Evolutionary conservation across 2,329 filamentous ascomycete genomes (phyloP).

Genomic region (Epichloe sylvatica): DNA sequence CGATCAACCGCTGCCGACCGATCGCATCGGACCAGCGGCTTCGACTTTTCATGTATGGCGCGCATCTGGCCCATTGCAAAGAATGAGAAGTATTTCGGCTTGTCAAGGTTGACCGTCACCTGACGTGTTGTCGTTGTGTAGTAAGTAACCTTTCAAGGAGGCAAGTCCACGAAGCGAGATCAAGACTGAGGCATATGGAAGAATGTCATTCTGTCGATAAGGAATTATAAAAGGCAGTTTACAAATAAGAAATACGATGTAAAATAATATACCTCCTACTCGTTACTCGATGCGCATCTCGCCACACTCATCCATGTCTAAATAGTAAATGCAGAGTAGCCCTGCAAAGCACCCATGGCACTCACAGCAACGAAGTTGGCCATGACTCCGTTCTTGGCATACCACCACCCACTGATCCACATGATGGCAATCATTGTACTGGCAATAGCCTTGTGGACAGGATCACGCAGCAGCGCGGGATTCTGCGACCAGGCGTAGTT

Average conservation of each 20-base stretch:
- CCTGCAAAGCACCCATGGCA: constrained; percentile 7
- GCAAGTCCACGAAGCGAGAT: constrained; percentile 11
- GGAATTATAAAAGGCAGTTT: no score
- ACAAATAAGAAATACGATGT: no score
- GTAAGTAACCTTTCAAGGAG: constrained; percentile 17
- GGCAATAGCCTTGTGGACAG: constrained; percentile 7
- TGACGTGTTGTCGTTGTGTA: background rate
- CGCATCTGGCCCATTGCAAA: background rate
- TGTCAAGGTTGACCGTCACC: background rate
- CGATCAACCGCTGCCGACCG: no score
- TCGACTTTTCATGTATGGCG: constrained; percentile 19
- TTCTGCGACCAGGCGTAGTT: constrained; percentile 9
- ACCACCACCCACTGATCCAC: constrained; percentile 6
- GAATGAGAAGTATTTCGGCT: no score
- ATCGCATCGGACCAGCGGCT: no score
- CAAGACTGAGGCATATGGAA: no score
- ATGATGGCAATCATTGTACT: constrained; percentile 7
- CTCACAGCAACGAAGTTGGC: constrained; percentile 4
- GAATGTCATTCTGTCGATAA: no score
- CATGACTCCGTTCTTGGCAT: constrained; percentile 5
- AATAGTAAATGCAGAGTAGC: constrained; percentile 5
- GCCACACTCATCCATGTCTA: constrained; percentile 8
- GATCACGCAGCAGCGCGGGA: constrained; percentile 6
- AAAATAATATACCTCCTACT: no score
- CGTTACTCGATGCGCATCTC: constrained; percentile 12